Evolutionary conservation across 1,284 basidiomycete species (phyloP).

Genomic region (Moesziomyces sp.): DNA sequence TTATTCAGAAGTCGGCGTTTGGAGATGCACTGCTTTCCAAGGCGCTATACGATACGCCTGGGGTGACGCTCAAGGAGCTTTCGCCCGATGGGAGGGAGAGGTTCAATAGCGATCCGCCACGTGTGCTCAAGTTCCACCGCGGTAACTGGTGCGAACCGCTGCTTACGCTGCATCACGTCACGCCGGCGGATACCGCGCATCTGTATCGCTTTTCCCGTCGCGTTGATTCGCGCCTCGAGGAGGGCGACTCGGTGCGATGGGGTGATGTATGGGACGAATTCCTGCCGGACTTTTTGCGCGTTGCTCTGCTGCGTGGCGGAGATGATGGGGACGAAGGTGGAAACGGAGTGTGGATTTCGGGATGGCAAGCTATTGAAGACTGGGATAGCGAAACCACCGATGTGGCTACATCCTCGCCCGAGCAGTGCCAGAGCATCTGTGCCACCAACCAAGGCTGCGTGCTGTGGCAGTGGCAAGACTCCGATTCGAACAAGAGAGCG

Average conservation of each 20-base stretch:
- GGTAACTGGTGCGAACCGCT: conserved; percentile 37
- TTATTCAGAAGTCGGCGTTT: conserved; percentile 27
- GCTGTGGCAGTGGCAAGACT: conserved; percentile 28
- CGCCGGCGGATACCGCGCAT: conserved; percentile 16
- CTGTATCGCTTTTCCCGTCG: conserved; percentile 38
- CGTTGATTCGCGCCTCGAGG: conserved; percentile 16
- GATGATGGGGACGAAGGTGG: too few relatives aligned
- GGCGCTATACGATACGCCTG: conserved; percentile 29
- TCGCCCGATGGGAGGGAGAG: conserved; percentile 12
- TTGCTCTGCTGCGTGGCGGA: neutral
- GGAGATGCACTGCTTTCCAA: conserved; percentile 50
- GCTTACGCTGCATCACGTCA: conserved; percentile 49
- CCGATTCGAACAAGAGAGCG: neutral
- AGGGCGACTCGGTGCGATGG: conserved; percentile 12
- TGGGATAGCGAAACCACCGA: conserved; percentile 34
- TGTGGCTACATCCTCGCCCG: neutral
- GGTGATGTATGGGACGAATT: conserved; percentile 44
- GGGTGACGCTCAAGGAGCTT: conserved; percentile 9
- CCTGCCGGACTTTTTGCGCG: conserved; percentile 14
- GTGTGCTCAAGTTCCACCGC: conserved; percentile 21
- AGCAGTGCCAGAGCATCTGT: conserved; percentile 20
- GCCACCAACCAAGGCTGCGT: conserved; percentile 6
- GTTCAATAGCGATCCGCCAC: conserved; percentile 37
- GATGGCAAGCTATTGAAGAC: conserved; percentile 38
- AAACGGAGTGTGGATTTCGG: conserved; percentile 15